phyloP scores from a whole-genome alignment of 257 asterid genomes.

The Vinca minor region DNA sequence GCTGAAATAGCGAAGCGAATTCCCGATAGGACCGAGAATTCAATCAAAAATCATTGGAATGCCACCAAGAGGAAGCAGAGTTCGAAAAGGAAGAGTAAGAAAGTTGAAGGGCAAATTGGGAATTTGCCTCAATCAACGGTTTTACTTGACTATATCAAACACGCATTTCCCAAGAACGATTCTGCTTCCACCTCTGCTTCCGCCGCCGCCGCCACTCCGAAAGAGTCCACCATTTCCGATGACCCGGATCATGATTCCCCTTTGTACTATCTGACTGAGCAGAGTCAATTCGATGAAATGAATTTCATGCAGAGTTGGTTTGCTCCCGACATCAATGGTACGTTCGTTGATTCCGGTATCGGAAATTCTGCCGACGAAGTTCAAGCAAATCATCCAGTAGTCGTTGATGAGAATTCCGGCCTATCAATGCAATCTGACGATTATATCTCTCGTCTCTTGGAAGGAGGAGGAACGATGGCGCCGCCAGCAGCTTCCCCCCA shows the following conservation, averaged over 20 bases:
- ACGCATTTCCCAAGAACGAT: slow-evolving; percentile 13
- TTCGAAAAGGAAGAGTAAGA: slow-evolving; percentile 38
- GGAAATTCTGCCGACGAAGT: background rate
- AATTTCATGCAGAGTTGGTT: slow-evolving; percentile 42
- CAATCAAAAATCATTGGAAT: slow-evolving; percentile 87
- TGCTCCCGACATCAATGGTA: slow-evolving; percentile 11
- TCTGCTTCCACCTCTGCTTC: slow-evolving; percentile 1
- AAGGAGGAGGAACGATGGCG: too few relatives aligned
- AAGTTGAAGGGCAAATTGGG: slow-evolving; percentile 15
- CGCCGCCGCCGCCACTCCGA: background rate
- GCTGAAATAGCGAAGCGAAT: slow-evolving; percentile 60
- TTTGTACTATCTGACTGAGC: slow-evolving; percentile 27
- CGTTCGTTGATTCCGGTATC: background rate
- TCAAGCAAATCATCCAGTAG: background rate
- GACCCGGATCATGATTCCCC: slow-evolving; percentile 25
- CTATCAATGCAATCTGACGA: too few relatives aligned
- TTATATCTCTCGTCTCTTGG: too few relatives aligned
- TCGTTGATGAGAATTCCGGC: too few relatives aligned
- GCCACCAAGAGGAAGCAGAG: slow-evolving; percentile 52
- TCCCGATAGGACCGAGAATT: slow-evolving; percentile 71
- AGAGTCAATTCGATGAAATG: slow-evolving; percentile 44
- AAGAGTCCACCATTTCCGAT: slow-evolving; percentile 1
- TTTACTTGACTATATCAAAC: slow-evolving; percentile 52
- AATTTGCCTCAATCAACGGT: slow-evolving; percentile 20
- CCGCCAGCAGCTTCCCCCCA: too few relatives aligned